Evolutionary conservation across 2,329 filamentous ascomycete species (phyloP).

Genomic region (Aspergillus sojae): DNA sequence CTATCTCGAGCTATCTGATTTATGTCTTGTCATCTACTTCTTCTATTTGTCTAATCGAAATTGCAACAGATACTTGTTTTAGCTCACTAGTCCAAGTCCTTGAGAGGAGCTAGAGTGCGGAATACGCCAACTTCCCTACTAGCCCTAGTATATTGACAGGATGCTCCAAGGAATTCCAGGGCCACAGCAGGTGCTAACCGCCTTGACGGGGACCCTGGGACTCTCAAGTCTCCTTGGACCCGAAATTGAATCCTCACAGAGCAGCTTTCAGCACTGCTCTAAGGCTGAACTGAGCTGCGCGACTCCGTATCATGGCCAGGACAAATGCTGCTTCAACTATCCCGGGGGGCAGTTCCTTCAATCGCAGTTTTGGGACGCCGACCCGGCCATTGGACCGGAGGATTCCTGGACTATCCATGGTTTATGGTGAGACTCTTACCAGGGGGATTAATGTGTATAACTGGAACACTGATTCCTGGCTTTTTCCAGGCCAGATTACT

Average conservation of each 20-base stretch:
- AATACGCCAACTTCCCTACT: slow-evolving; percentile 3
- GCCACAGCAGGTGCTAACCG: slow-evolving; percentile 39
- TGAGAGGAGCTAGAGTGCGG: not conserved
- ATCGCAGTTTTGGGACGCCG: slow-evolving; percentile 78
- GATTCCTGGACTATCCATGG: slow-evolving; percentile 77
- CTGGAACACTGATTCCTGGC: slow-evolving; percentile 6
- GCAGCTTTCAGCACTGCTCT: slow-evolving; percentile 33
- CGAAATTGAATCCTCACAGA: slow-evolving; percentile 11
- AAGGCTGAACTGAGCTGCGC: slow-evolving; percentile 61
- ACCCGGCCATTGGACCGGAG: slow-evolving; percentile 64
- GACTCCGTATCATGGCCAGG: slow-evolving; percentile 60
- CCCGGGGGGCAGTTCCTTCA: slow-evolving; percentile 71
- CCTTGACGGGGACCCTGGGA: slow-evolving; percentile 34
- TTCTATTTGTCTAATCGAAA: not conserved
- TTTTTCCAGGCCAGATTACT: slow-evolving; percentile 62
- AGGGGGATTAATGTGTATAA: not conserved
- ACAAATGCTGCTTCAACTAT: slow-evolving; percentile 75
- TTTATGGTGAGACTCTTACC: slow-evolving; percentile 54
- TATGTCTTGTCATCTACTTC: not conserved
- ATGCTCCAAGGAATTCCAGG: slow-evolving; percentile 32
- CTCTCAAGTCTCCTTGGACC: slow-evolving; percentile 25
- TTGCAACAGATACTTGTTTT: not conserved
- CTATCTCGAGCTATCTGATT: slow-evolving; percentile 1
- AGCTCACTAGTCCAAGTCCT: not conserved
- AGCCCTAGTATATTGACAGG: slow-evolving; percentile 12